Base-by-base conservation (phyloP, 2,329 filamentous ascomycete species). In the Aureobasidium sp. region DNA sequence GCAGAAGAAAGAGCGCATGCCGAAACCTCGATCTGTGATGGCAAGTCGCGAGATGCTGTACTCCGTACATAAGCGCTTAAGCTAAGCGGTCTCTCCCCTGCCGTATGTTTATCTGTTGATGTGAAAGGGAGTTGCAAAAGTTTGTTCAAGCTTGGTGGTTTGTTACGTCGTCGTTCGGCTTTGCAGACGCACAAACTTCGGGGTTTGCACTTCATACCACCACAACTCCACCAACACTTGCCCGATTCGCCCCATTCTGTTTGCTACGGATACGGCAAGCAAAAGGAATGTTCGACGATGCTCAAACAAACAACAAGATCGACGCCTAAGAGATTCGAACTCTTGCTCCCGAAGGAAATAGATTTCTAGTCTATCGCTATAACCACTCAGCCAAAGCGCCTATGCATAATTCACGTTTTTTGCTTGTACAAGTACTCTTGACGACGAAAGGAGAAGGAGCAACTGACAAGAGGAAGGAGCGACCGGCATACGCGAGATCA, bases 321-420 rank as follows among this genome's bases (percentile, higher is more conserved):
- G 68, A 69, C 68, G 66, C 62, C 40, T 64, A 62, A 61, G 66
- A 54, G 67, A 69, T 60, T 69, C 66, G 68, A 70, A 70, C 68
- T 62, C 67, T 62, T 63, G 67, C 68, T 64, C 66, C 67, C 69
- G 67, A 70, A 70, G 68, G 67, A 67, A 71, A 70, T 67, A 68
- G 69, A 69, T 71, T 70, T 70, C 68, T 68, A 70, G 68, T 70
- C 69, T 69, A 68, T 70, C 68, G 69, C 68, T 67, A 62, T 70
- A 66, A 67, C 66, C 67, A 67, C 67, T 69, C 67, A 65, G 66
- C 67, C 67, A 69, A 65, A 64, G 63, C 67, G 67, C 68, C 68
- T 29, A 17, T 33, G 7, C 27, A 24, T 1, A 14, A 5, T 24
- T 3, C 1, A 11, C 9, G 9, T 14, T 1, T 45, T n/a, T n/a